Conservation (phyloP, 441 rosid species). For the Populus hybrid region DNA sequence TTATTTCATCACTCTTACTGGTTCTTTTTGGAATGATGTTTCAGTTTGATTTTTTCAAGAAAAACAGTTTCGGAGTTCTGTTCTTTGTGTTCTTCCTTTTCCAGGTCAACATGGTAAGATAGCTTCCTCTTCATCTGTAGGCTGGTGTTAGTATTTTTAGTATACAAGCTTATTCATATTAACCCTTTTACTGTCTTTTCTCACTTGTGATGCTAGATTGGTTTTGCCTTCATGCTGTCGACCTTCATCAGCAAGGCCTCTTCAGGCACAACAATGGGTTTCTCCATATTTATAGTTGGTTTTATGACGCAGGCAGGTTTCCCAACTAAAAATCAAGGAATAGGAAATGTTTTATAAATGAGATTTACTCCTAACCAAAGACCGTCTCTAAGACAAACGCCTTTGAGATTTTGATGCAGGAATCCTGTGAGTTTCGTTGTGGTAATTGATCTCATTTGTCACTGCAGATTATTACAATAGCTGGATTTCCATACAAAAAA, state of each 20-base stretch:
- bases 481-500: constrained; percentile 59
- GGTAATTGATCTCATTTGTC: constrained; percentile 8
- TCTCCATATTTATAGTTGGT: constrained; percentile 69
- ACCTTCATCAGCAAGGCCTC: constrained; percentile 73
- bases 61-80: constrained; percentile 65
- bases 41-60: constrained; percentile 77
- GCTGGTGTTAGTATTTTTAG: neutral
- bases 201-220: constrained; percentile 47
- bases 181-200: constrained; percentile 10
- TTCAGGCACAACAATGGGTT: constrained; percentile 79
- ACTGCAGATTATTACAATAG: constrained; percentile 48
- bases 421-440: neutral
- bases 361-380: neutral
- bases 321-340: constrained; percentile 1
- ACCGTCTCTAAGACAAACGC: neutral
- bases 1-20: constrained; percentile 68
- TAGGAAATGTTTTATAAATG: neutral
- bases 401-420: neutral
- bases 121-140: neutral
- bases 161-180: constrained; percentile 7
- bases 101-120: constrained; percentile 78
- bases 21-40: constrained; percentile 90
- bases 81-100: constrained; percentile 76
- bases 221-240: constrained; percentile 76
- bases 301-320: constrained; percentile 78